Evolutionary conservation across 371 early-diverging fungal species (phyloP), one percentile per base, ranked within the genome.

Genomic region (Syncephalis plumigaleata): DNA sequence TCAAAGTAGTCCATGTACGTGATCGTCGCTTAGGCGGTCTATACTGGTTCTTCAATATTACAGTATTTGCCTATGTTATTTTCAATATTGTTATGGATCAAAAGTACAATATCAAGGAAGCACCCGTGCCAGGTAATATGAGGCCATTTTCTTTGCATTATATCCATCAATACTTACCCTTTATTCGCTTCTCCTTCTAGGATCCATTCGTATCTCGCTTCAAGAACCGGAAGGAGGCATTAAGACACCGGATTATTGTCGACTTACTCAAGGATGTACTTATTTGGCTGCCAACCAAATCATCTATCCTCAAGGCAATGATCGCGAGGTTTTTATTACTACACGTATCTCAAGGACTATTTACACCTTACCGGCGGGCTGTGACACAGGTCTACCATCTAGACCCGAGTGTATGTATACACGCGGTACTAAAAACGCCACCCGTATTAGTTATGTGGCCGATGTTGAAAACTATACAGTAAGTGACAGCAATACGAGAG

Each of bases 401-500:
- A 8, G 11, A 17, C 47, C 55, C 3, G n/a, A 21, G 0, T 44
- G 39, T 40, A 23, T 11, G 17, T 46, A 45, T 17, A 13, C 51
- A 27, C 59, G 62, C 21, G 55, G 57, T 39, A 47, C 52, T 8
- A 54, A 51, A 0, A 37, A 48, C 1, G 21, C 50, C 3, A 45
- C 51, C 0, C 49, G 44, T 26, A 44, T 51, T 0, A 49, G 52
- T 8, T 39, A 57, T 16, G 59, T 64, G 2, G 57, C 57, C 2
- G 62, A 61, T 38, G 55, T 60, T 46, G 61, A 63, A 39, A 42
- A 54, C 16, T 59, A 56, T 20, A 58, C 61, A 1, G 31, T 31
- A 31, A 31, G 31, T 31, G 11, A 31, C 31, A 11, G 7, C 31
- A 7, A 31, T 4, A 4, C 4, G 7, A 31, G 11, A 11, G 4